Evolutionary conservation across 768 basidiomycete genomes (phyloP), one percentile per base, ranked within the genome.

Genomic region (Mycena filopes): DNA sequence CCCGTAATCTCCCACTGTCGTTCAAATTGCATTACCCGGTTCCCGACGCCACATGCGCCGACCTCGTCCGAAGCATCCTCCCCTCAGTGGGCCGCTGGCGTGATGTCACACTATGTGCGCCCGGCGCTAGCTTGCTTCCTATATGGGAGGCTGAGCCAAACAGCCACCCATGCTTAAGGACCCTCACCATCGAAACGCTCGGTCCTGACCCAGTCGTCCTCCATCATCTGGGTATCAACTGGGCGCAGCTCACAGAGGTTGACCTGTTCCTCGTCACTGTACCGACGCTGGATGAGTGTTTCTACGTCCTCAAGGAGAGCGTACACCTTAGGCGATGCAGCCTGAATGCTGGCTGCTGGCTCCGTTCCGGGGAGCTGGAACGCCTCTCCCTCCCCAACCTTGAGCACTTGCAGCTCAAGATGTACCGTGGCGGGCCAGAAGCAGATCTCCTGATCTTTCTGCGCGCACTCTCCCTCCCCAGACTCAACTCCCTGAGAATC

Each of bases 201-300:
- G 78, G 78, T 2, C 51, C 31, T 28, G 56, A 71, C 13, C 59
- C 72, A 28, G 58, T 80, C 42, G 67, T 77, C 41, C 49, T 80
- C 26, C 69, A 68, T 11, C 42, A 65, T 16, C 48, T 76, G 16
- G 71, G 73, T 18, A 70, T 83, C 33, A 77, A 80, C 38, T 85
- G 83, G 81, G 60, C 60, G n/a, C 82, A 80, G 60, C 71, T 84
- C 15, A 77, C 80, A 0, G 58, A 54, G 21, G 51, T 85, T 12
- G 73, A 81, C 69, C 75, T 84, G 20, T 77, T 77, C 62, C 61
- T 79, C 38, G 67, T 72, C n/a, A 66, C 75, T 28, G 60, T 80
- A 31, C 74, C 78, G 40, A 76, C 76, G 50, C 74, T 84, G 26
- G 76, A 80, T 63, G 74, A 79, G 45, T 80, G 76, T 59, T 65